These are phyloP conservation scores for Protomyces inundatus DNA, from an alignment of 1,139 yeast genomes.

Conservation along the genomic window DNA sequence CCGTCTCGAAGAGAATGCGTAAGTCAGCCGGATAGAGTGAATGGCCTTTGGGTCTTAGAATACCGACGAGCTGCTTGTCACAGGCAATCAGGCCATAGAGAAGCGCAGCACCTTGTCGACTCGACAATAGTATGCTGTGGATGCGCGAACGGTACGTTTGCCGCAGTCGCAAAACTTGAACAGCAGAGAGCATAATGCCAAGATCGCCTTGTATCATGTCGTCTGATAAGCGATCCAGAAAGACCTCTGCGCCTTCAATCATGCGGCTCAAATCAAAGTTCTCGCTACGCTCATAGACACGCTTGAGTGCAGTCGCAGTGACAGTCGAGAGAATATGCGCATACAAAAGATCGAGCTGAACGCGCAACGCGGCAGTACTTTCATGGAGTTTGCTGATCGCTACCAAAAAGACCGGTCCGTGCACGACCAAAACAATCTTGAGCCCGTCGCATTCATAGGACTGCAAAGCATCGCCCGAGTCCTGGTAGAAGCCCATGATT, in stretches of 20 bases:
- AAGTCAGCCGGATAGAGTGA: slow-evolving; percentile 66
- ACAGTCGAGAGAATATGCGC: slow-evolving; percentile 74
- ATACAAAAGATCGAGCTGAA: slow-evolving; percentile 70
- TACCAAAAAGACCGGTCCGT: slow-evolving; percentile 66
- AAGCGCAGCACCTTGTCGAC: slow-evolving; percentile 36
- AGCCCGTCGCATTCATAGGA: slow-evolving; percentile 46
- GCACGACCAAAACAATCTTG: slow-evolving; percentile 57
- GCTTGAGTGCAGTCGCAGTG: slow-evolving; percentile 66
- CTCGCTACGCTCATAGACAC: slow-evolving; percentile 64
- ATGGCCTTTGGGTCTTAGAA: slow-evolving; percentile 59
- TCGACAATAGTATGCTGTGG: slow-evolving; percentile 35
- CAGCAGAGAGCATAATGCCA: slow-evolving; percentile 53
- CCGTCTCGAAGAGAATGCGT: slow-evolving; percentile 57
- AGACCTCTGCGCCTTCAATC: slow-evolving; percentile 57
- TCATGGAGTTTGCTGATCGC: slow-evolving; percentile 61
- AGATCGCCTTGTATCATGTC: slow-evolving; percentile 53
- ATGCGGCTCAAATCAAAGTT: slow-evolving; percentile 77
- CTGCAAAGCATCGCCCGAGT: slow-evolving; percentile 33
- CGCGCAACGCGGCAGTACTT: slow-evolving; percentile 46
- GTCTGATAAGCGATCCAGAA: slow-evolving; percentile 57
- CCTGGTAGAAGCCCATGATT: slow-evolving; percentile 42
- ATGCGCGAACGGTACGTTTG: slow-evolving; percentile 47
- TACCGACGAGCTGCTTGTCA: slow-evolving; percentile 53
- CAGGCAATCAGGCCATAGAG: slow-evolving; percentile 60
- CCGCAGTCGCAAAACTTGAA: slow-evolving; percentile 53